Base-by-base conservation (phyloP, 2,329 filamentous ascomycete species). In the Orbilia quercus region DNA sequence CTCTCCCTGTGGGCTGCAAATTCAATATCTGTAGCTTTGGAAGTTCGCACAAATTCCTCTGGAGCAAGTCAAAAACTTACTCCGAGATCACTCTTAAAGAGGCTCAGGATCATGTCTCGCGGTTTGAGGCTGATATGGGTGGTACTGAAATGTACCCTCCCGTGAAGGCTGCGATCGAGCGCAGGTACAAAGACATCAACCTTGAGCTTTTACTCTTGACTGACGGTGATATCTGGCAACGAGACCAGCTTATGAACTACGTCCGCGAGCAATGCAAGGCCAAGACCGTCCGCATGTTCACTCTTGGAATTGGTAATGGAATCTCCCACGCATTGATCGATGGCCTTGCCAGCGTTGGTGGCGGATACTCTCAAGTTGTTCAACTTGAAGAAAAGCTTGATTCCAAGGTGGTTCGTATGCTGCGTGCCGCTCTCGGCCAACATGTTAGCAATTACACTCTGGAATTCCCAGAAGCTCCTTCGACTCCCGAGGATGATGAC, bases 11-110 rank as follows among this genome's bases (percentile, higher is more conserved):
- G 1, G 87, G 87, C 3, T 82, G 85, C 73, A 86, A 86, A 77
- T 91, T 91, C 82, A 90, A 91, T 77, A 88, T 91, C 60, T 89
- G 86, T 78, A 89, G 87, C 2, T 91, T 91, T 58, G 89, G 89
- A 11, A 82, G 79, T 0, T 38, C 5, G 0, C 80, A 82, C 70
- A 74, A 76, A 0, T 85, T 85, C 57, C 79, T 87, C 5, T 88
- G 83, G 81, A 53, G 79, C 0, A 80, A 81, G 25, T 86, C 85
- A 1, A 79, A 80, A 51, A 79, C 79, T 0, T 87, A 86, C 67
- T 81, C 80, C 63, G 80, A 83, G 22, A 79, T 81, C 0, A 83
- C 79, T 0, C 78, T 87, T 0, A 77, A 82, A 0, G 60, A 81
- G 55, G 86, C 85, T 0, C 79, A 80, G 2, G 44, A 70, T 0